Conservation (phyloP, 176 grass and related monocot genomes). For the Triticum monococcum region DNA sequence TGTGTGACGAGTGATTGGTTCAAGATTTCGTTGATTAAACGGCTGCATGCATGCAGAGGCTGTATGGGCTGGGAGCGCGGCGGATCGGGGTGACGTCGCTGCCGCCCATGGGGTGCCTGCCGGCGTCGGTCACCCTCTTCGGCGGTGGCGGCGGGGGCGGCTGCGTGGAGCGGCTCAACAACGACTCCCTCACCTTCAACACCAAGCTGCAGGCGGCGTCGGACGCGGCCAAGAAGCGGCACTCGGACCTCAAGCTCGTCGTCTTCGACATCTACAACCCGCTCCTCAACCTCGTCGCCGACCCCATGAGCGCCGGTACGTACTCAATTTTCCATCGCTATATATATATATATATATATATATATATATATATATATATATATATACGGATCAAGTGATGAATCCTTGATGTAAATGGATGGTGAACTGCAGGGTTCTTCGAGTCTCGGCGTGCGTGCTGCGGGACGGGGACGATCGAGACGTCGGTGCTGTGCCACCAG, state of each 20-base stretch:
- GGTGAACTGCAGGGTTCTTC: slow-evolving; percentile 59
- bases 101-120: slow-evolving; percentile 84
- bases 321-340: not conserved
- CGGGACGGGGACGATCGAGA: slow-evolving; percentile 92
- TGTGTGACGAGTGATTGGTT: no score
- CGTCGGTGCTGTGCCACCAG: slow-evolving; percentile 76
- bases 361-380: no score
- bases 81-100: slow-evolving; percentile 89
- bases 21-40: not conserved
- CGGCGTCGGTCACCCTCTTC: slow-evolving; percentile 73
- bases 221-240: slow-evolving; percentile 42
- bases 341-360: no score
- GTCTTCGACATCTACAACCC: slow-evolving; percentile 91
- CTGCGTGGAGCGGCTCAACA: slow-evolving; percentile 76
- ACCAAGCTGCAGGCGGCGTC: slow-evolving; percentile 54
- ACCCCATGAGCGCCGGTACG: slow-evolving; percentile 64
- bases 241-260: slow-evolving; percentile 75
- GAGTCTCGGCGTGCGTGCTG: slow-evolving; percentile 76
- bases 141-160: slow-evolving; percentile 33
- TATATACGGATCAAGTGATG: no score
- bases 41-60: slow-evolving; percentile 31
- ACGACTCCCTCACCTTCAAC: slow-evolving; percentile 70
- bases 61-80: slow-evolving; percentile 69
- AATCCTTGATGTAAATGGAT: not conserved
- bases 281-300: slow-evolving; percentile 61